A percentile compares a stretch with the other conserved stretches of the same genome.
Conservation (phyloP, 768 basidiomycete genomes). For the Obba rivulosa region DNA sequence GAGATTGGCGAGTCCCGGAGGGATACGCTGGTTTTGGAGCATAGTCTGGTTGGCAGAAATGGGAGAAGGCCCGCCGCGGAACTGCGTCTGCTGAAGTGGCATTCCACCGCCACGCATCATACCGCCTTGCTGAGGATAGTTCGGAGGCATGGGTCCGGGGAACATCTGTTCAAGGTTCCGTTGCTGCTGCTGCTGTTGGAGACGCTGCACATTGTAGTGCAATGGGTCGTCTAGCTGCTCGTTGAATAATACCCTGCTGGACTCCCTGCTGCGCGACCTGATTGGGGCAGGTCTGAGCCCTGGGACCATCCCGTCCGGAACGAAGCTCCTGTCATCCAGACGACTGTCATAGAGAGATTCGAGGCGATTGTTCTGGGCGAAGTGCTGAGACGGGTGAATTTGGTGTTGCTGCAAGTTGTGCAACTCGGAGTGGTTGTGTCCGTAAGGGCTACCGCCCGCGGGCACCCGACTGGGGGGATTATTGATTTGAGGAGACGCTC, state of each 20-base stretch:
- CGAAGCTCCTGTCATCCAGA: slow-evolving; percentile 69
- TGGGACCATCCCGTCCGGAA: slow-evolving; percentile 83
- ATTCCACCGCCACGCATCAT: slow-evolving; percentile 47
- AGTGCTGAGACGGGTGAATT: slow-evolving; percentile 32
- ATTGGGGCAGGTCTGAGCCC: slow-evolving; percentile 67
- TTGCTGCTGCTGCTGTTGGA: slow-evolving; percentile 39
- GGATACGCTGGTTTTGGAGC: slow-evolving; percentile 49
- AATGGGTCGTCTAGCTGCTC: slow-evolving; percentile 59
- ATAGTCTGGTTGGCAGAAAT: slow-evolving; percentile 40
- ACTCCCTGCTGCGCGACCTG: slow-evolving; percentile 52
- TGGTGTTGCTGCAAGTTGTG: slow-evolving; percentile 35
- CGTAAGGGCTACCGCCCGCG: slow-evolving; percentile 19
- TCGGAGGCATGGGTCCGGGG: slow-evolving; percentile 39
- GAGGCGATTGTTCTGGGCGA: slow-evolving; percentile 43
- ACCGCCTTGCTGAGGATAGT: slow-evolving; percentile 46
- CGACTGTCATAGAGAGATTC: slow-evolving; percentile 72
- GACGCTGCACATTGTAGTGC: slow-evolving; percentile 56
- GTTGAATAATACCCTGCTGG: slow-evolving; percentile 41
- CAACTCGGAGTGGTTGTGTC: slow-evolving; percentile 24
- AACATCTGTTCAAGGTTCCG: slow-evolving; percentile 55
- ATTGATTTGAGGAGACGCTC: slow-evolving; percentile 19
- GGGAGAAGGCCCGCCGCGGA: slow-evolving; percentile 68
- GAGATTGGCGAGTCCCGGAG: slow-evolving; percentile 77
- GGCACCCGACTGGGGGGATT: slow-evolving; percentile 18
- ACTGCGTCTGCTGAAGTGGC: slow-evolving; percentile 49